phyloP scores from a whole-genome alignment of 306 rosid genomes.

The Citrullus mucosospermus region DNA sequence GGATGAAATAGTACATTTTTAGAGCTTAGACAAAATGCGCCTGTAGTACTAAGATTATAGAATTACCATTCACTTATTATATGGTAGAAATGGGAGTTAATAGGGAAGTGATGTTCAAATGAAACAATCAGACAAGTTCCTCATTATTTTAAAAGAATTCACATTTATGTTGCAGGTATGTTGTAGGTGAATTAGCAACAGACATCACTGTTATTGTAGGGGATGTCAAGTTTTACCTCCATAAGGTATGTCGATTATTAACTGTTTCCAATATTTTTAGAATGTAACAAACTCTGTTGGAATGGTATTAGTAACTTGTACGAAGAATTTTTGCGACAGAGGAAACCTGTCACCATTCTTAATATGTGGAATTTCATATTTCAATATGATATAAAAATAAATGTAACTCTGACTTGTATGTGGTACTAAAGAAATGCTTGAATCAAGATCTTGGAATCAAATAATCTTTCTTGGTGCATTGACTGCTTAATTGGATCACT shows the following conservation, averaged over 20 bases:
- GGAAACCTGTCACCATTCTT: neutral
- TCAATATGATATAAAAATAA: neutral
- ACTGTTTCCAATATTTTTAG: neutral
- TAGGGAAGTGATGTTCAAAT: neutral
- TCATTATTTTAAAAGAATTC: conserved; percentile 5
- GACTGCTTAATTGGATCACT: neutral
- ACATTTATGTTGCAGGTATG: conserved; percentile 48
- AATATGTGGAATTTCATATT: neutral
- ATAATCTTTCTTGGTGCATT: neutral
- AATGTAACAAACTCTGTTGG: neutral
- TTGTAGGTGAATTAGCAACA: conserved; percentile 72
- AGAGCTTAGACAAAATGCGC: neutral
- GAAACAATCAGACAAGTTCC: neutral
- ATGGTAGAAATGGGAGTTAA: neutral
- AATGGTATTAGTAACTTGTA: no score
- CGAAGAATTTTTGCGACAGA: no score
- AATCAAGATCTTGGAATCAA: neutral
- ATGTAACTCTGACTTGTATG: neutral
- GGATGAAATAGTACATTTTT: neutral
- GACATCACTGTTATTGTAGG: conserved; percentile 54
- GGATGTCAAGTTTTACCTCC: conserved; percentile 65
- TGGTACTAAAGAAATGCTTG: neutral
- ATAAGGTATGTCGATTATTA: conserved; percentile 39
- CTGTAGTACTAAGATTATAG: neutral
- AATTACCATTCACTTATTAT: neutral